Evolutionary conservation across 2,329 filamentous ascomycete genomes (phyloP).

Genomic region (Talaromyces amestolkiae): DNA sequence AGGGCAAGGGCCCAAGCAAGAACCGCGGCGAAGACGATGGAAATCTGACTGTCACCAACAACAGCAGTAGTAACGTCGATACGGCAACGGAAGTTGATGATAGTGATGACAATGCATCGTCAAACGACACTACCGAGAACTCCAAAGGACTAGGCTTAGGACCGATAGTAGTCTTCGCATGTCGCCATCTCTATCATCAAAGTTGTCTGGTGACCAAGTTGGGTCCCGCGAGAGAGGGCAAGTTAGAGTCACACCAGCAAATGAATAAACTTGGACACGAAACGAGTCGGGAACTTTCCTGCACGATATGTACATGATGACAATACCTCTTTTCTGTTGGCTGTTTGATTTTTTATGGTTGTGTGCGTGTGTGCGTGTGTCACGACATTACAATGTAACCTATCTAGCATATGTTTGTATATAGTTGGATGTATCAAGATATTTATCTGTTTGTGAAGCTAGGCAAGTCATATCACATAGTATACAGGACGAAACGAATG

Average conservation of each 20-base stretch:
- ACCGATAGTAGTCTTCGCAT: constrained; percentile 48
- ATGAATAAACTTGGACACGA: constrained; percentile 21
- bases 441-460: neutral
- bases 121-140: neutral
- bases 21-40: constrained; percentile 18
- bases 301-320: constrained; percentile 39
- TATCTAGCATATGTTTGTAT: constrained; percentile 13
- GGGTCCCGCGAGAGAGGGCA: constrained; percentile 1
- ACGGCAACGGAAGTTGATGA: neutral
- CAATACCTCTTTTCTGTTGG: neutral
- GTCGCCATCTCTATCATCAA: constrained; percentile 50
- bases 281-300: constrained; percentile 31
- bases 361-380: neutral
- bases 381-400: constrained; percentile 13
- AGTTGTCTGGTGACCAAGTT: constrained; percentile 40
- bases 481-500: neutral
- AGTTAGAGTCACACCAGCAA: constrained; percentile 3
- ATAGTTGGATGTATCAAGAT: neutral
- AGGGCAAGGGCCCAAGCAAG: constrained; percentile 38
- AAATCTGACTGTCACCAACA: constrained; percentile 16
- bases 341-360: neutral
- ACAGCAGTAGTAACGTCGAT: constrained; percentile 11
- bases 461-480: neutral
- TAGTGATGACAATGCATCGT: neutral
- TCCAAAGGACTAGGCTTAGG: constrained; percentile 17